Evolutionary conservation across 2,329 filamentous ascomycete genomes (phyloP).

Genomic region (Blumeria graminis): DNA sequence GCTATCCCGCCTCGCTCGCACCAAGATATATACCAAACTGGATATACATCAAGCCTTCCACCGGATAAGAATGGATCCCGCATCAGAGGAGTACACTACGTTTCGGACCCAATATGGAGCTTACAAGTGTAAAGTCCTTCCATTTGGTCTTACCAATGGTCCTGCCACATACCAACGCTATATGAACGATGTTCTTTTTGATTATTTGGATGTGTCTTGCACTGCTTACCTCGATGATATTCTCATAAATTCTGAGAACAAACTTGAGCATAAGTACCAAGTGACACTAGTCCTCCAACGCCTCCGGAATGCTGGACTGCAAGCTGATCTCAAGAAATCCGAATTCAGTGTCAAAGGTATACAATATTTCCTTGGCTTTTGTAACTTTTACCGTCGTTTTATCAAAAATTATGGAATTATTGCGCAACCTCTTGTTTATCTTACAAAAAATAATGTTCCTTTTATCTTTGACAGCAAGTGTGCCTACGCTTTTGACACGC

Average conservation of each 20-base stretch:
- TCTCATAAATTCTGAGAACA: slow-evolving; percentile 2
- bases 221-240: slow-evolving; percentile 3
- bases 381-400: neutral
- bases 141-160: slow-evolving; percentile 1
- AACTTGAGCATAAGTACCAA: neutral
- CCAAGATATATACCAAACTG: slow-evolving; percentile 1
- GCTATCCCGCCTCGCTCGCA: neutral
- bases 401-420: neutral
- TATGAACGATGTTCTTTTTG: slow-evolving; percentile 2
- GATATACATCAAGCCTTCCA: slow-evolving; percentile 2
- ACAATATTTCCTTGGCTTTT: neutral
- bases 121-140: slow-evolving; percentile 2
- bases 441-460: neutral
- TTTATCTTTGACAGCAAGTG: neutral
- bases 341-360: neutral
- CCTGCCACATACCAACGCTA: slow-evolving; percentile 1
- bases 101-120: neutral
- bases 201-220: slow-evolving; percentile 1
- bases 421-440: neutral
- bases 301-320: neutral
- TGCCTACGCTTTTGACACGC: neutral
- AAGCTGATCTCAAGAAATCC: neutral
- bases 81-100: neutral
- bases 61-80: neutral
- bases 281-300: slow-evolving; percentile 1